These are phyloP conservation scores for Heterobasidion occidentale DNA, from an alignment of 1,284 basidiomycete species.

Conservation along the genomic window DNA sequence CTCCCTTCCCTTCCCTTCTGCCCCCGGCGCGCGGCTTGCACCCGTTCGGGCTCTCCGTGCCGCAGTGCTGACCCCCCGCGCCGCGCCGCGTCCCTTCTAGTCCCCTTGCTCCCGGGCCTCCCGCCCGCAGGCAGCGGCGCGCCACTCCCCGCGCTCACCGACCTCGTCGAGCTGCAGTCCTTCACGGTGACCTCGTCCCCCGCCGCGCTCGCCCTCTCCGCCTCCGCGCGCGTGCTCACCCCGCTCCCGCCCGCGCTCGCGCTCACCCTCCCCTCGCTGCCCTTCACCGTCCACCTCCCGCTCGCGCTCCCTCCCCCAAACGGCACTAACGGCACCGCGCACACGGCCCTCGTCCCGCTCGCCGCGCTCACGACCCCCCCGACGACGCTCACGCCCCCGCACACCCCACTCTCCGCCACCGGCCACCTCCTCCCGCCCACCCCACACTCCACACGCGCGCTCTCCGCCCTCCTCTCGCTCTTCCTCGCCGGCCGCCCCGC, in stretches of 20 bases:
- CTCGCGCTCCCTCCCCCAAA: constrained; percentile 22
- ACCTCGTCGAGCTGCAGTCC: constrained; percentile 50
- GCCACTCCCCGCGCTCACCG: constrained; percentile 46
- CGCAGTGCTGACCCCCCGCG: no score
- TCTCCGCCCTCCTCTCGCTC: constrained; percentile 53
- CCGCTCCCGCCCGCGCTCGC: constrained; percentile 37
- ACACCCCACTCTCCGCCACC: constrained; percentile 48
- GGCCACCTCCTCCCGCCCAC: constrained; percentile 55
- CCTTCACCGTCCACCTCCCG: constrained; percentile 52
- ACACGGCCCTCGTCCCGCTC: constrained; percentile 30
- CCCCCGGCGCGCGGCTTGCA: background rate
- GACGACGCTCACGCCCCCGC: constrained; percentile 56
- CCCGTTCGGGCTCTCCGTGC: no score
- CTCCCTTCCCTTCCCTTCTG: background rate
- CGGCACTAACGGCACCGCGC: constrained; percentile 9
- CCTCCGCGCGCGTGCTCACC: constrained; percentile 51
- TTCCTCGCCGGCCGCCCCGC: constrained; percentile 52
- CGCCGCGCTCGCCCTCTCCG: constrained; percentile 23
- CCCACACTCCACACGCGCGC: constrained; percentile 31
- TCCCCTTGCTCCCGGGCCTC: constrained; percentile 57
- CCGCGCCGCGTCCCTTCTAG: constrained; percentile 23
- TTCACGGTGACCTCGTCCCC: constrained; percentile 46
- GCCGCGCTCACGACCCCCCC: constrained; percentile 46
- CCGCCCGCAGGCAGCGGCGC: constrained; percentile 46
- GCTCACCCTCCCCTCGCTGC: constrained; percentile 44